Base-by-base conservation (phyloP, 2,329 filamentous ascomycete species). In the Xylariaceae sp. region DNA sequence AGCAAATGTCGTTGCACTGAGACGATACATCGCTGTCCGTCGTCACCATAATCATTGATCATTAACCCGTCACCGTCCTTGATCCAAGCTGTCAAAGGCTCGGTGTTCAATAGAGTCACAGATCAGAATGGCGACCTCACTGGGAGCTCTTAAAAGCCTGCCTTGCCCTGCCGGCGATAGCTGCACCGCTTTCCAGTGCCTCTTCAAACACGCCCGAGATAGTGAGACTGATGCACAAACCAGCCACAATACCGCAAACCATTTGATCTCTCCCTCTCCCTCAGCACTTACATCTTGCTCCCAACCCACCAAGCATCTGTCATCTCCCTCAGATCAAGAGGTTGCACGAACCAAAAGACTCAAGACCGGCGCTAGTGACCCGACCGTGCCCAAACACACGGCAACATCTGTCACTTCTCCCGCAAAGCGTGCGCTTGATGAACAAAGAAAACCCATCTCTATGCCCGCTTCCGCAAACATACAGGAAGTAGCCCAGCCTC, bases 131-230 rank as follows among this genome's bases (percentile, higher is more conserved):
- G 59, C 59, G 29, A 49, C 47, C 36, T 55, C 61, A 22, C 52
- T 64, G 29, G 57, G 58, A 11, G 52, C 58, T 33, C 70, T 77
- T 50, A 76, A 75, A 54, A 69, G 68, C 47, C 70, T 77, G 38
- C 71, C 73, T 8, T 77, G 74, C 52, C 74, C 74, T 5, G 72
- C 71, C 17, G 74, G 74, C 40, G 64, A 68, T 37, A 62, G 49
- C 2, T 77, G 74, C 55, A 72, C 67, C 7, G 72, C 74, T 14
- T 75, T 74, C 53, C 65, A 71, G 48, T 77, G 74, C 54, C 67
- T 77, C 32, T 77, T 77, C 53, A 70, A 71, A 22, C 72, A 76
- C 52, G 61, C 62, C 25, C 58, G 55, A 32, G 27, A 32, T 32
- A 42, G 22, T 14, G 59, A 48, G 19, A 42, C 58, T 12, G 40